Conservation (phyloP, 2,329 filamentous ascomycete genomes). For the Colletotrichum noveboracense region DNA sequence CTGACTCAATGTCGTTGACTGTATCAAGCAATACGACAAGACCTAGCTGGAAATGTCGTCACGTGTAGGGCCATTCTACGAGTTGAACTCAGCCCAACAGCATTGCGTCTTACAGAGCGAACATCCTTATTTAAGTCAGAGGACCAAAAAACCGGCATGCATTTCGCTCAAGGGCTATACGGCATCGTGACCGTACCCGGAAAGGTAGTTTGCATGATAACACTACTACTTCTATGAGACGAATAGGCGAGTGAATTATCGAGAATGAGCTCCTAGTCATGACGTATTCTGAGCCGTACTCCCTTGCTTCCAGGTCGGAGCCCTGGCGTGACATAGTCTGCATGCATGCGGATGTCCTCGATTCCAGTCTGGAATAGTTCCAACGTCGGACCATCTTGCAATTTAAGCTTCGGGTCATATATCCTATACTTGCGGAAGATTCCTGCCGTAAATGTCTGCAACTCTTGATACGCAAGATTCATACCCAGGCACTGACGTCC, state of each 20-base stretch:
- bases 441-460: neutral
- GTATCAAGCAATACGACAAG: neutral
- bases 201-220: neutral
- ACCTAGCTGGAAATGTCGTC: neutral
- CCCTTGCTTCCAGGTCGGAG: neutral
- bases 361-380: neutral
- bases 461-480: neutral
- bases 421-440: neutral
- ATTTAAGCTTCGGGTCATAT: neutral
- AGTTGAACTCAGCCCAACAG: neutral
- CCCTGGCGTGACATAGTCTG: neutral
- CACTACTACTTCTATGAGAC: neutral
- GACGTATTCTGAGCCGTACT: neutral
- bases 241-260: no score
- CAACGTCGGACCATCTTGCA: neutral
- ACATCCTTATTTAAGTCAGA: no score
- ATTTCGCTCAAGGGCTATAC: neutral
- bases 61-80: neutral
- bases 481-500: neutral
- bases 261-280: neutral
- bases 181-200: fast-evolving
- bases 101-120: neutral
- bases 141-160: neutral
- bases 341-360: neutral
- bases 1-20: neutral